Conservation (phyloP, 1,284 basidiomycete genomes). For the Moesziomyces parantarcticus region DNA sequence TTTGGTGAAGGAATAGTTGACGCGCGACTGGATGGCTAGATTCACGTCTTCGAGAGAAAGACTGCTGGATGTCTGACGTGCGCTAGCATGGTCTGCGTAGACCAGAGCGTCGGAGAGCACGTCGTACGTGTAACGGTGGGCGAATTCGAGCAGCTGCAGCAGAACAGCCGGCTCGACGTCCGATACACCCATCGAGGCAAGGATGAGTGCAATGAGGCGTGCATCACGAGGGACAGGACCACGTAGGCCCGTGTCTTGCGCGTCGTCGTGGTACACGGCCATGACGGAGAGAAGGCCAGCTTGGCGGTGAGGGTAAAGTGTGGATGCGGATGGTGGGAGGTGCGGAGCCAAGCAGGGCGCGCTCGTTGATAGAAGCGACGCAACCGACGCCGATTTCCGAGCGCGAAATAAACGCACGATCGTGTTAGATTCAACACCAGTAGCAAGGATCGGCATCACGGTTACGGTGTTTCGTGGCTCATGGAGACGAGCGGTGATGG, state of each 20-base stretch:
- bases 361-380: background rate
- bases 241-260: slow-evolving; percentile 30
- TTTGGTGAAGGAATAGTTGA: slow-evolving; percentile 93
- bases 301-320: background rate
- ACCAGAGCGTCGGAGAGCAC: slow-evolving; percentile 89
- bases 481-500: no score
- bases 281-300: background rate
- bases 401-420: background rate
- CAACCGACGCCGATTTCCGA: background rate
- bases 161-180: slow-evolving; percentile 94
- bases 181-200: slow-evolving; percentile 92
- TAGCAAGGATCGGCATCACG: no score
- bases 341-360: background rate
- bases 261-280: background rate
- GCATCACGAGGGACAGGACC: slow-evolving; percentile 79
- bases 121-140: slow-evolving; percentile 91
- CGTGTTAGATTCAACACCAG: background rate
- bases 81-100: slow-evolving; percentile 87
- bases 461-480: no score
- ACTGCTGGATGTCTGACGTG: slow-evolving; percentile 43
- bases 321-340: background rate
- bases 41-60: slow-evolving; percentile 87
- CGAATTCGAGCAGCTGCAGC: slow-evolving; percentile 93
- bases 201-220: slow-evolving; percentile 87
- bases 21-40: slow-evolving; percentile 89